These are phyloP conservation scores for Podospora sp. DNA, from an alignment of 495 filamentous ascomycete genomes.

Conservation along the genomic window DNA sequence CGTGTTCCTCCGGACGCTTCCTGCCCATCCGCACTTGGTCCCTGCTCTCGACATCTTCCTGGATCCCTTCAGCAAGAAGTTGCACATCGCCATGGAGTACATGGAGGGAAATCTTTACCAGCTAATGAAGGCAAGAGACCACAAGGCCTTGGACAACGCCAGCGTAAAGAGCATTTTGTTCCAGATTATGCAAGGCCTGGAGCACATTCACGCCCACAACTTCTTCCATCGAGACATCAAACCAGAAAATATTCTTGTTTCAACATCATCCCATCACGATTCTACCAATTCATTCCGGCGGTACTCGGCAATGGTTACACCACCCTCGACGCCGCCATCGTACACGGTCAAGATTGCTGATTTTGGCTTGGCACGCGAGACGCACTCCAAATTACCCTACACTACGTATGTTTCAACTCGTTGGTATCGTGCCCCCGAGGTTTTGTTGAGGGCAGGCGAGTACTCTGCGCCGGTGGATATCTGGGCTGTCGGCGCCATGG, in stretches of 20 bases:
- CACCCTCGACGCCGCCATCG: conserved; percentile 86
- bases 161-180: conserved; percentile 98
- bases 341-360: conserved; percentile 99
- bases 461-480: conserved; percentile 99
- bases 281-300: conserved; percentile 77
- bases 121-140: conserved; percentile 96
- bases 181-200: conserved; percentile 93
- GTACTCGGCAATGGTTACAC: conserved; percentile 91
- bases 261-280: conserved; percentile 83
- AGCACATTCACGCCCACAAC: conserved; percentile 94
- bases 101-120: conserved; percentile 99
- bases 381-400: conserved; percentile 92
- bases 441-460: conserved; percentile 89
- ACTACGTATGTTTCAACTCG: conserved; percentile 98
- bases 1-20: conserved; percentile 89
- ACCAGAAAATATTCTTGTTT: conserved; percentile 97
- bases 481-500: conserved; percentile 99
- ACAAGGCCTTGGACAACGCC: conserved; percentile 84
- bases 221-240: conserved; percentile 99
- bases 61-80: conserved; percentile 89
- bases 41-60: conserved; percentile 98
- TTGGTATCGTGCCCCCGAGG: conserved; percentile 98
- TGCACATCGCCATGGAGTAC: conserved; percentile 99
- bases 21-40: conserved; percentile 86
- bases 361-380: conserved; percentile 97